These are phyloP conservation scores for Zygnema cylindricum DNA, from an alignment of 139 green algal species.

Conservation along the genomic window DNA sequence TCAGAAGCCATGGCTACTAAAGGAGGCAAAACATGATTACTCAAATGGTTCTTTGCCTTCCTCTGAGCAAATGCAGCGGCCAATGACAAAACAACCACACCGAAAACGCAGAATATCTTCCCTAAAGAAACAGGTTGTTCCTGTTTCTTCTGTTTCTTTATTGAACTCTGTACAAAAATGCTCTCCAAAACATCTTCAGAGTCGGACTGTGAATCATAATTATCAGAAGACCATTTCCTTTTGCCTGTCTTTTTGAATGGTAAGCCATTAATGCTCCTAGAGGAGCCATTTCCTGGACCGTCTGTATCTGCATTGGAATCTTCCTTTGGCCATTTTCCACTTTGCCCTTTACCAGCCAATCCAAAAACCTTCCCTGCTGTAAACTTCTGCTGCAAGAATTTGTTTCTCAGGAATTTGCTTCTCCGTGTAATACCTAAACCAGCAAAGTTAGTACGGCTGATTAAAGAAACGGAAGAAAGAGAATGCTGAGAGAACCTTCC, in stretches of 20 bases:
- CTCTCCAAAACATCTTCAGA: neutral
- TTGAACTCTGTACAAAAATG: neutral
- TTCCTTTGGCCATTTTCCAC: neutral
- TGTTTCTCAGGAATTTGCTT: neutral
- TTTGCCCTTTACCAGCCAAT: neutral
- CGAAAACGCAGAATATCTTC: neutral
- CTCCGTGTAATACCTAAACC: neutral
- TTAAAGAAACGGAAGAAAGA: neutral
- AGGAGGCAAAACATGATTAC: constrained; percentile 11
- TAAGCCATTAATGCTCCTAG: neutral
- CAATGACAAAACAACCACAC: neutral
- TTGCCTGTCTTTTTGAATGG: neutral
- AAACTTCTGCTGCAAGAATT: neutral
- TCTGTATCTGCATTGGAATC: neutral
- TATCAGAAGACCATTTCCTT: neutral
- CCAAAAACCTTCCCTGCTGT: neutral
- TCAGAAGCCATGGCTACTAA: neutral
- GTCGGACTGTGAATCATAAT: neutral
- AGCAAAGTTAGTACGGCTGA: neutral
- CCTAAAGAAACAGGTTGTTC: neutral
- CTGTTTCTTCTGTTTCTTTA: neutral
- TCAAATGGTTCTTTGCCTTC: constrained; percentile 16
- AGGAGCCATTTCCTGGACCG: neutral
- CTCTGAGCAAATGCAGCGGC: constrained; percentile 1
- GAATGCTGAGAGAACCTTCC: neutral